Evolutionary conservation across 306 rosid genomes (phyloP).

Genomic region (Cicer cuneatum): DNA sequence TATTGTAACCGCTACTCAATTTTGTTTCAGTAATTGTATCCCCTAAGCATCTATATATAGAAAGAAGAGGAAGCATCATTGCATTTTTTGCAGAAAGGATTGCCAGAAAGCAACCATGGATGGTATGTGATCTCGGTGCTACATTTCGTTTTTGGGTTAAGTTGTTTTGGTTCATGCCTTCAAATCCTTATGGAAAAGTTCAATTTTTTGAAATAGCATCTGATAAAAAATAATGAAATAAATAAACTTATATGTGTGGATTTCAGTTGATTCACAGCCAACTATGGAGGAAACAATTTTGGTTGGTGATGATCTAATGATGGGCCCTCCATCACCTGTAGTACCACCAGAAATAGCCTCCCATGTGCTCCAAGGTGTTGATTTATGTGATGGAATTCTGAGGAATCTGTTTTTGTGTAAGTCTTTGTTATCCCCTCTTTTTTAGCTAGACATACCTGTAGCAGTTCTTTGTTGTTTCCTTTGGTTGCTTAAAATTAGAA

Average conservation of each 20-base stretch:
- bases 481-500: not conserved
- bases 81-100: slow-evolving; percentile 37
- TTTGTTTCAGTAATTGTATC: slow-evolving; percentile 30
- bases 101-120: slow-evolving; percentile 62
- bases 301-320: slow-evolving; percentile 96
- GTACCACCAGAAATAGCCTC: slow-evolving; percentile 94
- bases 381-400: slow-evolving; percentile 86
- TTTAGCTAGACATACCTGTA: not conserved
- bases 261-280: slow-evolving; percentile 90
- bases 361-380: slow-evolving; percentile 89
- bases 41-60: slow-evolving; percentile 2
- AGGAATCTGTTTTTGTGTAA: slow-evolving; percentile 85
- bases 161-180: not conserved
- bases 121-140: slow-evolving; percentile 51
- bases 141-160: slow-evolving; percentile 3
- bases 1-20: not conserved
- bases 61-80: slow-evolving; percentile 4
- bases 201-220: slow-evolving; percentile 11
- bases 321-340: slow-evolving; percentile 89
- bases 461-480: slow-evolving; percentile 29
- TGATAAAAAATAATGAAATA: not conserved
- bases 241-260: slow-evolving; percentile 34
- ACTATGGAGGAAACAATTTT: slow-evolving; percentile 91
- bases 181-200: slow-evolving; percentile 18
- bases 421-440: slow-evolving; percentile 35